Evolutionary conservation across 805 yeast species (phyloP), one percentile per base, ranked within the genome.

Genomic region (Vanderwaltozyma polyspora): DNA sequence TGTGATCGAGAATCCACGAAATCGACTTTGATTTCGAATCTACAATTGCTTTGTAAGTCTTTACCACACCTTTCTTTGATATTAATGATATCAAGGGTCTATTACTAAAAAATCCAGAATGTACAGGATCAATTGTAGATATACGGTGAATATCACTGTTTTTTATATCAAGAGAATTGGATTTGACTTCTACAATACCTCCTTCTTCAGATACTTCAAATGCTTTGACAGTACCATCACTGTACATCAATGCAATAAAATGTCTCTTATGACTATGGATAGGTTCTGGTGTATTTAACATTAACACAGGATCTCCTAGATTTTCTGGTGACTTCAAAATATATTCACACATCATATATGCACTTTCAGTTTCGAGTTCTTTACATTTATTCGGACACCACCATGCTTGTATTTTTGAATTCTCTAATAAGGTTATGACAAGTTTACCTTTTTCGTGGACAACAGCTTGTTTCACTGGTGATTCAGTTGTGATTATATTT

Each of bases 101-200:
- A 30, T 59, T 49, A 25, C 64, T 59, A 23, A 51, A 39, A 29
- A 51, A 53, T 3, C 57, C 48, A 2, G 59, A 45, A 27, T 64
- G 62, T 3, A 77, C 84, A 0, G 89, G 85, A 46, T 82, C 85
- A 18, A 82, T 74, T 1, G 72, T 62, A 1, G 79, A 64, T 4
- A 75, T 66, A n/a, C 58, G 49, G 34, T 64, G 63, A 2, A 70
- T 57, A 1, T 51, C 45, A 1, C 56, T 63, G 9, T 55, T 51
- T 4, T 46, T 28, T 15, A 47, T 16, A 10, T 45, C 44, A 3
- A 50, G 25, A 2, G 38, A 9, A n/a, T 44, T 39, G 2, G 54
- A 44, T 3, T 24, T 7, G 2, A 43, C 51, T 3, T 72, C 72
- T n/a, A 66, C 40, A 8, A 55, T 52, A 49, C 67, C 34, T 2